Evolutionary conservation across 208 protist genomes (phyloP).

Genomic region (Naegleria gruberi): DNA sequence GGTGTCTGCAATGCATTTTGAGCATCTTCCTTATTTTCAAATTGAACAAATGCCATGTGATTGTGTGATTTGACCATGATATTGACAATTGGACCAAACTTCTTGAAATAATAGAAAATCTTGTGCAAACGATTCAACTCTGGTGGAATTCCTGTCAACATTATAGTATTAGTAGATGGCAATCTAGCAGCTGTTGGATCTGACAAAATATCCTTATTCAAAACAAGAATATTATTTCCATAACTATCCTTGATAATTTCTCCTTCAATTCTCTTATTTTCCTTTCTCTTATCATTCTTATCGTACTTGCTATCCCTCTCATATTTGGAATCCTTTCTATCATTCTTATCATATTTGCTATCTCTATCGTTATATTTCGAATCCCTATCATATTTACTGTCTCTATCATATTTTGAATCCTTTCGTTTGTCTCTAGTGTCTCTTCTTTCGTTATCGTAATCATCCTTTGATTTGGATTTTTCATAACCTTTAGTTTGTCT

Average conservation of each 20-base stretch:
- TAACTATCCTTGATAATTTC: neutral
- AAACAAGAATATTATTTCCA: neutral
- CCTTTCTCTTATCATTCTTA: neutral
- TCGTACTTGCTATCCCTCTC: neutral
- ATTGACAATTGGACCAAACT: neutral
- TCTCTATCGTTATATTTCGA: neutral
- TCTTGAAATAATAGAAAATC: neutral
- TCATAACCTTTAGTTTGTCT: too few relatives aligned
- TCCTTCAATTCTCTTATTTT: neutral
- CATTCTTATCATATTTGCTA: neutral
- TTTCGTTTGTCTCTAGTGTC: neutral
- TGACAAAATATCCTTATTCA: neutral
- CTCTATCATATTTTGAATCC: neutral
- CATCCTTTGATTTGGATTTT: neutral
- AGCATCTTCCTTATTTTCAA: neutral
- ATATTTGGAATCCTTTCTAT: neutral
- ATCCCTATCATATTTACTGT: neutral
- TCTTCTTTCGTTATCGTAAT: neutral
- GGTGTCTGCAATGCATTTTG: neutral
- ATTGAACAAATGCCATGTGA: neutral
- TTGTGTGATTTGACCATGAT: neutral
- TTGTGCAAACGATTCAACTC: neutral
- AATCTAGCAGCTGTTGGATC: neutral
- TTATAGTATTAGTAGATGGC: neutral
- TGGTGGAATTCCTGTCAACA: neutral